Percentiles rank a stretch among this genome's conserved stretches.
Evolutionary conservation across 75 land plant genomes (phyloP).

Genomic region (Isoetes taiwanensis): DNA sequence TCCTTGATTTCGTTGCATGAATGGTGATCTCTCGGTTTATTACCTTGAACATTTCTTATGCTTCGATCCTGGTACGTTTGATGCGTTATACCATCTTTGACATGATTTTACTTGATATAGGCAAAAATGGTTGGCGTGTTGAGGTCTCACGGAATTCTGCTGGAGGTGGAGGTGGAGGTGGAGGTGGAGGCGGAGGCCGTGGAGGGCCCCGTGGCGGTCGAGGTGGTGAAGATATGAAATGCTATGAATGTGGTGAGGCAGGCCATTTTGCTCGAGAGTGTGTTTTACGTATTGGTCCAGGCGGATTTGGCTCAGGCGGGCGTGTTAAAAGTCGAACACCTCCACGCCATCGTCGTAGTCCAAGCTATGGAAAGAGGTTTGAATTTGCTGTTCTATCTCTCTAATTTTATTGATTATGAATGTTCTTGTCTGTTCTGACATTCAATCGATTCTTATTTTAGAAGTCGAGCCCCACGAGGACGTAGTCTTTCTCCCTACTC

Average conservation of each 20-base stretch:
- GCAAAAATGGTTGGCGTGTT: conserved; percentile 4
- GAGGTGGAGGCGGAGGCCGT: neutral
- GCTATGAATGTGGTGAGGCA: conserved; percentile 7
- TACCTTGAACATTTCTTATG: neutral
- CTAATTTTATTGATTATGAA: neutral
- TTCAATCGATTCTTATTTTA: neutral
- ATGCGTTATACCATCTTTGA: neutral
- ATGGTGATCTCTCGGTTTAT: neutral
- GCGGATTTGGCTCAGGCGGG: neutral
- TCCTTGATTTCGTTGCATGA: neutral
- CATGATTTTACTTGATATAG: neutral
- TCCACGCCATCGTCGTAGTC: conserved; percentile 3
- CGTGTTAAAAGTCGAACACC: neutral
- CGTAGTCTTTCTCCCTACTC: neutral
- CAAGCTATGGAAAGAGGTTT: neutral
- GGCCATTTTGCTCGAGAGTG: conserved; percentile 6
- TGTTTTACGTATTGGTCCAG: neutral
- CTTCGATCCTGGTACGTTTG: neutral
- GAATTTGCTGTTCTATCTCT: too few relatives aligned
- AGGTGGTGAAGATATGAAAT: neutral
- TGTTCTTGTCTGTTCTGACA: neutral
- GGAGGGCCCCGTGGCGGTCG: neutral
- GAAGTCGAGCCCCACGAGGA: neutral
- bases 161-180: conserved; percentile 1
- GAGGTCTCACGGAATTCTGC: neutral